phyloP scores from a whole-genome alignment of 2,329 filamentous ascomycete species.

The Claviceps maximensis region DNA sequence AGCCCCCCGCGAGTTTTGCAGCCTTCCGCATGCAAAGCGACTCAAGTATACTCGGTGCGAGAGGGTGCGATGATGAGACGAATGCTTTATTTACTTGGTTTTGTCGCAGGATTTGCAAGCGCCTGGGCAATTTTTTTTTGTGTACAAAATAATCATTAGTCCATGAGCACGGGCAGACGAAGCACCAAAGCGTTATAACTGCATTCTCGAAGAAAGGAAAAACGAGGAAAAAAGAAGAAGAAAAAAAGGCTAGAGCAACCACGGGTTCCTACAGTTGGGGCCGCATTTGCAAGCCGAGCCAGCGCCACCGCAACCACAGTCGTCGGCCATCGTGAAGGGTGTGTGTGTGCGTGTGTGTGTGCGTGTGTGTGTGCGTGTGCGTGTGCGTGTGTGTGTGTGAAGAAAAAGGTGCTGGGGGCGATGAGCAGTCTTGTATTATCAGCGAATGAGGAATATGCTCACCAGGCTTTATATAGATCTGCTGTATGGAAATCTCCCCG shows the following conservation, averaged over 20 bases:
- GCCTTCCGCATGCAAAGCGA: too few species aligned
- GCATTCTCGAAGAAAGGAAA: too few species aligned
- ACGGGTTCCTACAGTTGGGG: slow-evolving; percentile 19
- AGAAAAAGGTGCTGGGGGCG: too few species aligned
- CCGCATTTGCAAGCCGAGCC: slow-evolving; percentile 23
- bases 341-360: slow-evolving; percentile 4
- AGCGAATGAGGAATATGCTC: too few species aligned
- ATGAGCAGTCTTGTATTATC: too few species aligned
- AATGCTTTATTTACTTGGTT: background rate
- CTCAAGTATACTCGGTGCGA: too few species aligned
- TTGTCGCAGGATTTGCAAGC: slow-evolving; percentile 18
- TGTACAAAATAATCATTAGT: too few species aligned
- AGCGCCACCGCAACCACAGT: slow-evolving; percentile 24
- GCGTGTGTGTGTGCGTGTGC: slow-evolving; percentile 2
- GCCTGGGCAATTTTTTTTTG: slow-evolving; percentile 10
- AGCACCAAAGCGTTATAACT: background rate
- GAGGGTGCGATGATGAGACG: too few species aligned
- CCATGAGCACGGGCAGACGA: background rate
- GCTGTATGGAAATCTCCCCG: too few species aligned
- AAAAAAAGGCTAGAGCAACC: background rate
- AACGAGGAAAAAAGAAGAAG: too few species aligned
- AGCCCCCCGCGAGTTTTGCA: too few species aligned
- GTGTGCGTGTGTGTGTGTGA: background rate
- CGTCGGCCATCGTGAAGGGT: slow-evolving; percentile 18
- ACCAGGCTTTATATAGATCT: too few species aligned